Percentiles rank a stretch among this genome's conserved stretches.
Evolutionary conservation across 2,329 filamentous ascomycete species (phyloP).

Genomic region (Neonectria punicea): DNA sequence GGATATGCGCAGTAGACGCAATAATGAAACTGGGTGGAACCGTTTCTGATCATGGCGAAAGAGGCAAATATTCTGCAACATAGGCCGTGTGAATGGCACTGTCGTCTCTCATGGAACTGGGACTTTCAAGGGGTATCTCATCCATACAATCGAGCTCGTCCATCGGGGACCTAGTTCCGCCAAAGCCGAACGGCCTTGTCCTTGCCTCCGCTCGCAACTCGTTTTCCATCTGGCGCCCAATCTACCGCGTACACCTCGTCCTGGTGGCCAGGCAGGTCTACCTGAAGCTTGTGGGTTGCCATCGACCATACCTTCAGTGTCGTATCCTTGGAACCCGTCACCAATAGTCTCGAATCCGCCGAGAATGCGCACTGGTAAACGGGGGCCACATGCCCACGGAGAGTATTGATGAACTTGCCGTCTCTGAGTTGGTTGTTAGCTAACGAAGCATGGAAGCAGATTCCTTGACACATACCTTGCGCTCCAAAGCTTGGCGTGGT

Average conservation of each 20-base stretch:
- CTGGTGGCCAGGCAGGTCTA: constrained; percentile 87
- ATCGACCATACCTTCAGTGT: constrained; percentile 97
- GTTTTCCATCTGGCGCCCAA: constrained; percentile 91
- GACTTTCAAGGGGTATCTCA: constrained; percentile 38
- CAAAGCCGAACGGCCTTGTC: constrained; percentile 82
- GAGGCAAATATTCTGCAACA: constrained; percentile 19
- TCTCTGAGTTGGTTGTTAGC: constrained; percentile 55
- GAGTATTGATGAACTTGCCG: constrained; percentile 83
- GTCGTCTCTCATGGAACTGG: constrained; percentile 21
- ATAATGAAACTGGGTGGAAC: constrained; percentile 23
- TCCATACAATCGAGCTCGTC: constrained; percentile 20
- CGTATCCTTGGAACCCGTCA: constrained; percentile 90
- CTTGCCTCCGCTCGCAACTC: constrained; percentile 90
- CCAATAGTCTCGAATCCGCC: constrained; percentile 88
- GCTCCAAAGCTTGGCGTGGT: constrained; percentile 93
- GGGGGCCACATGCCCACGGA: constrained; percentile 87
- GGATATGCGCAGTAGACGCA: constrained; percentile 4
- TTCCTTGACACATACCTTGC: constrained; percentile 64
- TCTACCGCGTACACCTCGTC: constrained; percentile 96
- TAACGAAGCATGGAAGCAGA: background rate
- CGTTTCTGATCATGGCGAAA: constrained; percentile 23
- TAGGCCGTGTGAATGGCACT: constrained; percentile 22
- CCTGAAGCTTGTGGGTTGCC: constrained; percentile 80
- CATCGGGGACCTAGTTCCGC: constrained; percentile 61
- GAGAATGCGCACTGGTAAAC: constrained; percentile 96